Evolutionary conservation across 1,284 basidiomycete genomes (phyloP).

Genomic region (Porogramme epimiltina): DNA sequence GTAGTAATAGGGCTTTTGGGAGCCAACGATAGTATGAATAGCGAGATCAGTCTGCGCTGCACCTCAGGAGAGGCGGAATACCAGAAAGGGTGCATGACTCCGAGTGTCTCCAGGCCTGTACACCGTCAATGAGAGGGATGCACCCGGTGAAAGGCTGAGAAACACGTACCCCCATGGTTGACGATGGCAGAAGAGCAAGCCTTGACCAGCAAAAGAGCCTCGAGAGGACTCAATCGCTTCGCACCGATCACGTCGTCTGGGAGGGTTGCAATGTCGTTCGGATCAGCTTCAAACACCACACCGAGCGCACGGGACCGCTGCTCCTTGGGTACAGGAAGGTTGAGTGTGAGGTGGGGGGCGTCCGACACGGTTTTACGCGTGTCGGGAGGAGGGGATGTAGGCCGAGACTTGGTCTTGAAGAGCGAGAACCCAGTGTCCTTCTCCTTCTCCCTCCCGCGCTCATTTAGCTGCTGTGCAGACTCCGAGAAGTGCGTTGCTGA

Average conservation of each 20-base stretch:
- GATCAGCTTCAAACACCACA: conserved; percentile 61
- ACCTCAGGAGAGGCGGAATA: conserved; percentile 66
- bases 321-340: conserved; percentile 54
- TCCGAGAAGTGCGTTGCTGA: conserved; percentile 43
- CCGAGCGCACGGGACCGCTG: conserved; percentile 49
- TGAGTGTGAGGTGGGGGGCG: conserved; percentile 59
- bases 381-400: conserved; percentile 31
- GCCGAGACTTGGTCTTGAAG: conserved; percentile 51
- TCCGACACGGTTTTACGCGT: conserved; percentile 30
- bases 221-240: conserved; percentile 55
- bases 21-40: conserved; percentile 66
- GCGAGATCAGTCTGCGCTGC: conserved; percentile 69
- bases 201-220: conserved; percentile 62
- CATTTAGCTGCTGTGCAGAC: conserved; percentile 26
- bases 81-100: conserved; percentile 83
- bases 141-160: background rate
- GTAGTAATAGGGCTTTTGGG: conserved; percentile 44
- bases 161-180: conserved; percentile 51
- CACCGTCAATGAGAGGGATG: background rate
- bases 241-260: conserved; percentile 56
- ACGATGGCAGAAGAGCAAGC: conserved; percentile 65
- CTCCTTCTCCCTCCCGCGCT: conserved; percentile 40
- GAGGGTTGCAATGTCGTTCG: conserved; percentile 39
- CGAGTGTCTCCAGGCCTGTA: conserved; percentile 71
- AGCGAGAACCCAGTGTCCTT: conserved; percentile 43